Base-by-base conservation (phyloP, 352 stramenopile species). In the Achlya hypogyna region DNA sequence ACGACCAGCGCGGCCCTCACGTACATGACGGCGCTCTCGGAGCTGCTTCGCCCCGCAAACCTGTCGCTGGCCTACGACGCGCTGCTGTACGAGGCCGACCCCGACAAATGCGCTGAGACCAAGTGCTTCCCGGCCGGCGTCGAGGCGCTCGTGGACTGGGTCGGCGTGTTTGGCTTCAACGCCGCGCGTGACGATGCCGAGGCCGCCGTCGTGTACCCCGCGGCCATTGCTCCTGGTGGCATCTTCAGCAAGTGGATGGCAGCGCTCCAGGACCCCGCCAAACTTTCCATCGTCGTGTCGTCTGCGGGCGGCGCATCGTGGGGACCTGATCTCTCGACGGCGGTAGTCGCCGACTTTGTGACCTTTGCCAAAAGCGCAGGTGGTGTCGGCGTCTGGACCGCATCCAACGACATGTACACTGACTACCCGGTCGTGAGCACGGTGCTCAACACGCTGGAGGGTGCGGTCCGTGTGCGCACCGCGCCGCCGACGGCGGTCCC, bases 21-120 rank as follows among this genome's bases (percentile, higher is more conserved):
- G 18, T 67, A 67, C 51, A 67, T 67, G 60, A 67, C 60, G 20
- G 60, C 60, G 14, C 60, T 67, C 4, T 67, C 60, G 2, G 1
- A 31, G 8, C 10, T 22, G 18, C n/a, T 67, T 3, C 51, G 49
- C n/a, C n/a, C 60, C 2, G 3, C 10, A 20, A 42, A 34, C 35
- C 18, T 38, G 0, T 38, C 60, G 42, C 43, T 67, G 12, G 59
- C 28, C 16, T 67, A 67, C 51, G 60, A 67, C 18, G 60, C 51
- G 27, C 51, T 38, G 22, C 40, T 35, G 5, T 58, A 2, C 6
- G 60, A 67, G 34, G 20, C 51, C 12, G 60, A 67, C 32, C 29
- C 42, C 5, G 25, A 20, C 23, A 20, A n/a, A 12, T 56, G 49
- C 31, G 25, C 31, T 20, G 49, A 56, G 49, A n/a, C 25, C 31